These are phyloP conservation scores for Aspergillus novofumigatus DNA, from an alignment of 2,329 filamentous ascomycete species.

Conservation along the genomic window DNA sequence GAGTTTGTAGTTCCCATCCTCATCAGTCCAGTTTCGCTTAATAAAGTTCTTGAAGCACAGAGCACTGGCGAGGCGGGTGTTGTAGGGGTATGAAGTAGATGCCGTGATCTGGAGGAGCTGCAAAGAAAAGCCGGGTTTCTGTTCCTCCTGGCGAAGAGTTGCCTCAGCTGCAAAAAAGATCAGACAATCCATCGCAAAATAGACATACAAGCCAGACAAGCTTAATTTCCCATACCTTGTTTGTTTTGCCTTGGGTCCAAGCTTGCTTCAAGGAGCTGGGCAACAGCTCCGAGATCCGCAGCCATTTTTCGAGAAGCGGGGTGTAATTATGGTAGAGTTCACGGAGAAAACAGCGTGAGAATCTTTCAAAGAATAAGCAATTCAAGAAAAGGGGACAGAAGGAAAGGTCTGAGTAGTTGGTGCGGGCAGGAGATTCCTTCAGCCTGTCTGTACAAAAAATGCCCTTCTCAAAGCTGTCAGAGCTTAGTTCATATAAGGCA, in stretches of 20 bases:
- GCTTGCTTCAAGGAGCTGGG: conserved; percentile 84
- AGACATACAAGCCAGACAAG: background rate
- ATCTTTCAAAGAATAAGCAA: background rate
- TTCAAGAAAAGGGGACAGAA: background rate
- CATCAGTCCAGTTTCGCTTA: conserved; percentile 89
- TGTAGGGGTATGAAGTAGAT: conserved; percentile 64
- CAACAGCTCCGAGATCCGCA: conserved; percentile 59
- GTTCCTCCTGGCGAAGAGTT: conserved; percentile 72
- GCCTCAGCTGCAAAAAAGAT: conserved; percentile 62
- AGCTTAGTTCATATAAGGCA: conserved; percentile 28
- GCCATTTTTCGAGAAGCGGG: conserved; percentile 48
- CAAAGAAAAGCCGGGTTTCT: conserved; percentile 82
- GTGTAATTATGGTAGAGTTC: conserved; percentile 3
- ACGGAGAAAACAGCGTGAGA: background rate
- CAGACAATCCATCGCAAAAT: conserved; percentile 3
- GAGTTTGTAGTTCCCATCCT: conserved; percentile 90
- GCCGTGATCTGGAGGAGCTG: conserved; percentile 86
- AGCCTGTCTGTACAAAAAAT: conserved; percentile 2
- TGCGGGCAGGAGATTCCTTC: background rate
- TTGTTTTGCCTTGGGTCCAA: conserved; percentile 83
- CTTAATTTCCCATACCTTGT: conserved; percentile 62
- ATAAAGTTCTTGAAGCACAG: conserved; percentile 99
- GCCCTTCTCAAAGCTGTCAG: conserved; percentile 8
- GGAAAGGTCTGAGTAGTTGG: background rate
- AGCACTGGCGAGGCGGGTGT: conserved; percentile 80